Percentiles rank a stretch among this genome's conserved stretches.
These are phyloP conservation scores for Lichtheimia corymbifera DNA, from an alignment of 371 early-diverging fungal genomes.

Conservation along the genomic window DNA sequence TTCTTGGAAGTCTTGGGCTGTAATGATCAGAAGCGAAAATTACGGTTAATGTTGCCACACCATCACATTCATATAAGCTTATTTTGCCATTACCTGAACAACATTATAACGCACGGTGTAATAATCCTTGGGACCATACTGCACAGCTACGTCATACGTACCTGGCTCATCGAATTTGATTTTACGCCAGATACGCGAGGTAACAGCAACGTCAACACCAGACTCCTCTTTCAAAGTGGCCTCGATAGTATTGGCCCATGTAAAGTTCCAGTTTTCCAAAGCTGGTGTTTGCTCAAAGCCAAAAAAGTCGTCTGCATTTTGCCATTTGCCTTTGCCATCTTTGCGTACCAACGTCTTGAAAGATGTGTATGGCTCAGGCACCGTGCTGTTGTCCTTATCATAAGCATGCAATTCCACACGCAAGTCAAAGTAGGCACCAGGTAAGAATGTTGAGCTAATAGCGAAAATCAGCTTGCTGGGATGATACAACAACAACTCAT, in stretches of 20 bases:
- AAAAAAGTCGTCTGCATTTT: constrained; percentile 49
- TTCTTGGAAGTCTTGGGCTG: constrained; percentile 53
- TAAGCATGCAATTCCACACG: constrained; percentile 65
- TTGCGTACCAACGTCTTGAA: constrained; percentile 53
- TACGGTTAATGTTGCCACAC: not conserved
- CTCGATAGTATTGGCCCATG: constrained; percentile 53
- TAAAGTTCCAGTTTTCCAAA: constrained; percentile 56
- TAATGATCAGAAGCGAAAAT: not conserved
- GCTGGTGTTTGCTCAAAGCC: constrained; percentile 28
- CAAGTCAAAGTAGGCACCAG: constrained; percentile 59
- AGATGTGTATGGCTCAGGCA: constrained; percentile 23
- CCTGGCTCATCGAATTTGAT: constrained; percentile 60
- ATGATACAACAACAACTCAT: not conserved
- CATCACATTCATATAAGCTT: not conserved
- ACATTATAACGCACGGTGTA: constrained; percentile 42
- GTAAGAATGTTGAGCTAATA: constrained; percentile 53
- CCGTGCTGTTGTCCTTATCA: constrained; percentile 38
- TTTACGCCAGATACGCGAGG: constrained; percentile 59
- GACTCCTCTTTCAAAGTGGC: constrained; percentile 31
- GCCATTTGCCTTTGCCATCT: constrained; percentile 34
- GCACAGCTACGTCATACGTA: constrained; percentile 49
- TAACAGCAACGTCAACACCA: constrained; percentile 52
- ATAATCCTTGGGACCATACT: constrained; percentile 34
- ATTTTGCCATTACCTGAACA: constrained; percentile 24
- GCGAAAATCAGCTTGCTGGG: not conserved